These are phyloP conservation scores for Bipolaris oryzae DNA, from an alignment of 2,329 filamentous ascomycete genomes.

Conservation along the genomic window DNA sequence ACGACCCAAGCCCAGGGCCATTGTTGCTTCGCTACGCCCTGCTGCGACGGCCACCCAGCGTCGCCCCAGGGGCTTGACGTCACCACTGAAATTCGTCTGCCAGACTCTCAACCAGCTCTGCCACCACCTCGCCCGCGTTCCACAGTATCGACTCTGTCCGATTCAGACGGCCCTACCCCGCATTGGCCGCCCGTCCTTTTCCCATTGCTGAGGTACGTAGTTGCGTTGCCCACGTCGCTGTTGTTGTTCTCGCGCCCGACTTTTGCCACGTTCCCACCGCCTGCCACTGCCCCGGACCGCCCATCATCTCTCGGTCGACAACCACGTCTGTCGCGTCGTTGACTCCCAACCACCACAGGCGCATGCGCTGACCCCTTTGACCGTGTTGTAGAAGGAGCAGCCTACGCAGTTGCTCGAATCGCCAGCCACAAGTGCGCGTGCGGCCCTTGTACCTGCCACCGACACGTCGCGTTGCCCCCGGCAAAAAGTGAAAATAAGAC, in stretches of 20 bases:
- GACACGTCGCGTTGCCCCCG: conserved; percentile 23
- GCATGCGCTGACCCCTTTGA: conserved; percentile 20
- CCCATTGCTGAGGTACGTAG: conserved; percentile 38
- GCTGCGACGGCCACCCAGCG: conserved; percentile 22
- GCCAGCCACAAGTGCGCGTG: conserved; percentile 12
- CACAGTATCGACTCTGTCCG: conserved; percentile 20
- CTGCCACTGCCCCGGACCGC: conserved; percentile 20
- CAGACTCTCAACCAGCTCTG: conserved; percentile 21
- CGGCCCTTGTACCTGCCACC: conserved; percentile 19
- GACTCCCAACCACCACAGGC: conserved; percentile 7
- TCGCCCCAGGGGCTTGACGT: conserved; percentile 38
- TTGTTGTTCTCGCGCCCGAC: conserved; percentile 25
- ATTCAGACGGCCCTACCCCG: conserved; percentile 33
- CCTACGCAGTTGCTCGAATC: not conserved
- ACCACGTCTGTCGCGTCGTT: conserved; percentile 22
- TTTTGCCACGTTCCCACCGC: conserved; percentile 30
- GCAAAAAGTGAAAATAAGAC: conserved; percentile 30
- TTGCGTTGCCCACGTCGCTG: conserved; percentile 20
- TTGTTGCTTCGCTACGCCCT: conserved; percentile 13
- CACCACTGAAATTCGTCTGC: conserved; percentile 32
- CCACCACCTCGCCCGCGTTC: conserved; percentile 25
- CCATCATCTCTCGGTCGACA: conserved; percentile 10
- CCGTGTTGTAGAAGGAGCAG: not conserved
- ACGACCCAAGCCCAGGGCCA: conserved; percentile 18
- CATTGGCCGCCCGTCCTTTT: conserved; percentile 28